Conservation (phyloP, 1,284 basidiomycete genomes). For the Hypsizygus ulmarius region DNA sequence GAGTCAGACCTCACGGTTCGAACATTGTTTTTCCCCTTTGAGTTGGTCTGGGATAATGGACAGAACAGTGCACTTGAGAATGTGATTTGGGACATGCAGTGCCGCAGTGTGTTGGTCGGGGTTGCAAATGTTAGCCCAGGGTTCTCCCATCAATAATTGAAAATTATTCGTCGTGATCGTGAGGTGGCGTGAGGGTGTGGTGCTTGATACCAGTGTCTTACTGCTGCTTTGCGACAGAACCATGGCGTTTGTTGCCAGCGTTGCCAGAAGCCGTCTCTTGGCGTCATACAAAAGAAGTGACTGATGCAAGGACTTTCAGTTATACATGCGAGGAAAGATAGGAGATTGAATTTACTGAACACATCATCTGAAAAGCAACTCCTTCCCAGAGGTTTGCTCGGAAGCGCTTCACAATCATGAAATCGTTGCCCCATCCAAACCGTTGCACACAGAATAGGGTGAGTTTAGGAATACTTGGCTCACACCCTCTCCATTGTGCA, state of each 20-base stretch:
- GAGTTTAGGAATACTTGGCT: neutral
- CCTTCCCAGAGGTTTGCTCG: neutral
- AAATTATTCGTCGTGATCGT: neutral
- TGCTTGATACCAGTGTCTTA: neutral
- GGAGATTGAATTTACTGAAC: neutral
- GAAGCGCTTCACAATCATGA: neutral
- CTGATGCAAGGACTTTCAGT: neutral
- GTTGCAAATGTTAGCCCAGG: too few relatives aligned
- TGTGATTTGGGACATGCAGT: neutral
- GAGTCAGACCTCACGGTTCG: too few relatives aligned
- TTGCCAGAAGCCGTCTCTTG: neutral
- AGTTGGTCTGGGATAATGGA: neutral
- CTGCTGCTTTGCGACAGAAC: neutral
- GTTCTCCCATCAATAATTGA: neutral
- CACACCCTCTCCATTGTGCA: neutral
- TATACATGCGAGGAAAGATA: too few relatives aligned
- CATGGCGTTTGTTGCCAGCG: neutral
- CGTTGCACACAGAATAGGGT: neutral
- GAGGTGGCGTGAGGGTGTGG: neutral
- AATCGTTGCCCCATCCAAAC: slow-evolving; percentile 1
- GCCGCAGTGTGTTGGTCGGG: neutral
- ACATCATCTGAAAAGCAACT: slow-evolving; percentile 1
- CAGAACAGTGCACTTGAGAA: neutral
- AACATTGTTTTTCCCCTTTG: too few relatives aligned
- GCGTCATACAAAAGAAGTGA: neutral